Conservation (phyloP, 345 rosid genomes). For the Boechera stricta region DNA sequence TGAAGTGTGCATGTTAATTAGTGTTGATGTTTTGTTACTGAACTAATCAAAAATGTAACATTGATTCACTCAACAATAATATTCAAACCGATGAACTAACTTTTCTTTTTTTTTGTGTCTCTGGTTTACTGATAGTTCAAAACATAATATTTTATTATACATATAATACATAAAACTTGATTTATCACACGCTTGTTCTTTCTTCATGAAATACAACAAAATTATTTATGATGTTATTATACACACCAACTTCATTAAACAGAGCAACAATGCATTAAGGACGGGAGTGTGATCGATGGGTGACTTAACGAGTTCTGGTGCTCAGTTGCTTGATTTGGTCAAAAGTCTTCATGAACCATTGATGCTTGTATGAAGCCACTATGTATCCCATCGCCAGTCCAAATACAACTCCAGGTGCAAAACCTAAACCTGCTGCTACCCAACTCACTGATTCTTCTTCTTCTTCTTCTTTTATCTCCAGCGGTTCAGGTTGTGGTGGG, state of each 20-base stretch:
- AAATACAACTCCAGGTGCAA: conserved; percentile 4
- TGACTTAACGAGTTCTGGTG: background rate
- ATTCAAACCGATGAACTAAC: no score
- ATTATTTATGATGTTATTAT: background rate
- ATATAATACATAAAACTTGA: no score
- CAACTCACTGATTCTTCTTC: conserved; percentile 1
- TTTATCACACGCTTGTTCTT: background rate
- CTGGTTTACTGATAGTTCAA: no score
- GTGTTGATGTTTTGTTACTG: no score
- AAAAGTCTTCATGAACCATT: conserved; percentile 22
- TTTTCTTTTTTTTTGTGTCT: no score
- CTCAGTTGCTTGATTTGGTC: background rate
- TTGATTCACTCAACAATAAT: no score
- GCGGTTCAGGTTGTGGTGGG: no score
- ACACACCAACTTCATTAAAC: background rate
- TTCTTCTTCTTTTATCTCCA: conserved; percentile 9
- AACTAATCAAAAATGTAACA: no score
- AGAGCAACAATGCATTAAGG: background rate
- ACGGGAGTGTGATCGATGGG: background rate
- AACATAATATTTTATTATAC: no score
- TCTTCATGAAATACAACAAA: background rate
- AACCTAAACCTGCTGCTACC: background rate
- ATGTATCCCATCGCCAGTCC: background rate
- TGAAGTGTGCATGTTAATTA: conserved; percentile 49
- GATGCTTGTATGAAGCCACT: conserved; percentile 1